A percentile compares a stretch with the other conserved stretches of the same genome.
Conservation (phyloP, 805 yeast genomes). For the Nematodospora valgi region DNA sequence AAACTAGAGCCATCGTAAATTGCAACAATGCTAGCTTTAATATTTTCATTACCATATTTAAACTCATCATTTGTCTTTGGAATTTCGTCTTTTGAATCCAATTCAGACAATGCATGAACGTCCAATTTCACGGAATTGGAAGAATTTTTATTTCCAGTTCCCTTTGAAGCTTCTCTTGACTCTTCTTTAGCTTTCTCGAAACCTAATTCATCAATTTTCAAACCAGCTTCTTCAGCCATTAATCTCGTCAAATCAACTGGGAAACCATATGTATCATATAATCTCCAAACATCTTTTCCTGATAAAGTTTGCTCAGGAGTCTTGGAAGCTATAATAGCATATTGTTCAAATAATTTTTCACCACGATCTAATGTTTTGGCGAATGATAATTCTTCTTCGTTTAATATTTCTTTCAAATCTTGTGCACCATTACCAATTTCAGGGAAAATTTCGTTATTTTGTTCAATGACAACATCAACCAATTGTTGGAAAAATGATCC, state of each 20-base stretch:
- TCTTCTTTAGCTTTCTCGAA: conserved; percentile 88
- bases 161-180: conserved; percentile 93
- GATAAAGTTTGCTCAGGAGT: conserved; percentile 71
- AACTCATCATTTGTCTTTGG: conserved; percentile 79
- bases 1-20: conserved; percentile 67
- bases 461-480: conserved; percentile 89
- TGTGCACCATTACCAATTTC: conserved; percentile 72
- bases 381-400: conserved; percentile 95
- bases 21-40: conserved; percentile 66
- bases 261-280: conserved; percentile 98
- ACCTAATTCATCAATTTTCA: conserved; percentile 86
- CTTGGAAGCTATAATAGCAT: conserved; percentile 78
- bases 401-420: conserved; percentile 81
- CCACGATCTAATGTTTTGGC: conserved; percentile 97
- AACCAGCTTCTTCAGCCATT: conserved; percentile 98
- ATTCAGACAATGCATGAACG: conserved; percentile 80
- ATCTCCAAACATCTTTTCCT: conserved; percentile 97
- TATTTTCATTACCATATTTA: conserved; percentile 73
- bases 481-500: conserved; percentile 90
- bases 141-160: conserved; percentile 61
- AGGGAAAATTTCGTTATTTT: conserved; percentile 87
- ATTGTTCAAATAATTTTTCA: conserved; percentile 91
- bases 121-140: conserved; percentile 72
- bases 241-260: conserved; percentile 96
- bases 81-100: conserved; percentile 55